Evolutionary conservation across 257 asterid genomes (phyloP), one percentile per base, ranked within the genome.

Genomic region (Leptodermis oblonga): DNA sequence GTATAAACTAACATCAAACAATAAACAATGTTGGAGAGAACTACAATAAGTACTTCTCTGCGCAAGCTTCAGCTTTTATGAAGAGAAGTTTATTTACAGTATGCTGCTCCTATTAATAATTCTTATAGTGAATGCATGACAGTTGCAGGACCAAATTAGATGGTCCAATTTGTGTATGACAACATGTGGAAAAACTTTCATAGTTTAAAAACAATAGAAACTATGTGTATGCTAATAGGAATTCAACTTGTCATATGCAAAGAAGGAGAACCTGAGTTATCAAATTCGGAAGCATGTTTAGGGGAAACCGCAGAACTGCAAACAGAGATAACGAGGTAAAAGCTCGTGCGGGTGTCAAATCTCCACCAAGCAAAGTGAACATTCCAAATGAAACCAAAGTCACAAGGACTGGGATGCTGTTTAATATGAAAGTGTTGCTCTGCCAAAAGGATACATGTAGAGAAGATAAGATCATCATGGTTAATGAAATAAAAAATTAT

Each of bases 391-490:
- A 89, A 73, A 86, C 77, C 67, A 89, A 87, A 36, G 90, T 89
- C 78, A 92, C 96, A n/a, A 92, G 72, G 76, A 92, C 95, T 41
- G 97, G 97, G 43, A 84, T 84, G 85, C 93, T 87, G 84, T 87
- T 89, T 39, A 87, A 74, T 77, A 89, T 82, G 88, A 89, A 91
- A 53, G 71, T 89, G 78, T 91, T 91, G 53, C 92, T 86, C 97
- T 91, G 96, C 81, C 83, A 65, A 82, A 64, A 60, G 31, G 34
- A 68, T 4, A 61, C 77, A 51, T 51, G 28, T 22, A 51, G 58
- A 51, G 28, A 6, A 1, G 22, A 51, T 51, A n/a, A 51, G 58
- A 2, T 20, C 58, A 22, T 51, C 28, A 51, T 51, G 58, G 58
- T 8, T 51, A 11, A 20, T 3, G 7, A n/a, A 51, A 22, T 22